Evolutionary conservation across 495 filamentous ascomycete species (phyloP).

Genomic region (Xanthoparmelia taractica): DNA sequence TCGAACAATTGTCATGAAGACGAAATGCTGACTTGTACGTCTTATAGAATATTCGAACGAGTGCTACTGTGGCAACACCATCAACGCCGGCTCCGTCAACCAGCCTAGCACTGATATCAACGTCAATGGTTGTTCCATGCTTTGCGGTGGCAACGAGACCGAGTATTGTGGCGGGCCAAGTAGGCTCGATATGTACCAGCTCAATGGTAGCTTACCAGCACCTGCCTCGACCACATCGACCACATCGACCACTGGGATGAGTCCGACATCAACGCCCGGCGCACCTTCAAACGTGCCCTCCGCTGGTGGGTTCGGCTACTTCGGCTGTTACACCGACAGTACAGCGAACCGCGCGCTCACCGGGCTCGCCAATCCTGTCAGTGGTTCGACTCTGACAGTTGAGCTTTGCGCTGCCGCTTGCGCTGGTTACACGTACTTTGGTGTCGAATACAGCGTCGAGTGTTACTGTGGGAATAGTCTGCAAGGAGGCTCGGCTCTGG

Average conservation of each 20-base stretch:
- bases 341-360: not conserved
- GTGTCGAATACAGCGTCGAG: not conserved
- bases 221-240: not conserved
- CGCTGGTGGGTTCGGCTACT: not conserved
- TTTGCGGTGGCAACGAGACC: slow-evolving; percentile 28
- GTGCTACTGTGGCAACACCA: slow-evolving; percentile 34
- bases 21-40: slow-evolving; percentile 17
- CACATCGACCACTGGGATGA: not conserved
- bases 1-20: not conserved
- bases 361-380: not conserved
- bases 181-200: not conserved
- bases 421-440: not conserved
- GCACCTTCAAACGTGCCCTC: not conserved
- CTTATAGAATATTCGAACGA: slow-evolving; percentile 34
- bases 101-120: slow-evolving; percentile 18
- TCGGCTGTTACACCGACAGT: not conserved
- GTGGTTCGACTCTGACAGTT: not conserved
- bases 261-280: not conserved
- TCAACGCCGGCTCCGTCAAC: slow-evolving; percentile 24
- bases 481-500: not conserved
- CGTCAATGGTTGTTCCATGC: slow-evolving; percentile 26
- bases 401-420: not conserved
- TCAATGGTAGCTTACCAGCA: not conserved
- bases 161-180: slow-evolving; percentile 23
- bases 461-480: not conserved